These are phyloP conservation scores for Xanthoconium purpureum DNA, from an alignment of 768 basidiomycete genomes.

Conservation along the genomic window DNA sequence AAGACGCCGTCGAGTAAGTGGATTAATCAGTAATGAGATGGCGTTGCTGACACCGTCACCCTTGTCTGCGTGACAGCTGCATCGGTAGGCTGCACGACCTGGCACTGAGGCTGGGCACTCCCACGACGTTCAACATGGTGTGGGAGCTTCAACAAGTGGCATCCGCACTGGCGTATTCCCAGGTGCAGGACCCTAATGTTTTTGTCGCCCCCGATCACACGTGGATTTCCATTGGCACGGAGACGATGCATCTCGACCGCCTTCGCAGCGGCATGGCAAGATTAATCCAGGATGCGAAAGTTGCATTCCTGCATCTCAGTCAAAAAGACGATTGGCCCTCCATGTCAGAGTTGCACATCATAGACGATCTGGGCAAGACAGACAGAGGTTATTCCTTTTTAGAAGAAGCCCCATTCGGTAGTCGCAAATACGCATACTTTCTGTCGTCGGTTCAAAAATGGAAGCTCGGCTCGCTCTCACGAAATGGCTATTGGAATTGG, in stretches of 20 bases:
- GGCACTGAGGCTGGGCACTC: not conserved
- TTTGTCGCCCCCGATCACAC: not conserved
- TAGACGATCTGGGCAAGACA: not conserved
- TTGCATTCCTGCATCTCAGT: not conserved
- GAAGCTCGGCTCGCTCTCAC: not conserved
- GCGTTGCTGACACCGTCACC: no score
- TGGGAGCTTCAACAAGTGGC: conserved; percentile 11
- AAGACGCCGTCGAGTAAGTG: not conserved
- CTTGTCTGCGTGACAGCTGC: not conserved
- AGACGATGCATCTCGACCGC: not conserved
- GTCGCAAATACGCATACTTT: not conserved
- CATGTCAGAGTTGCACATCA: not conserved
- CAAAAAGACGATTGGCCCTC: no score
- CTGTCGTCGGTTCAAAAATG: no score
- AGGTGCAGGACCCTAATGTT: conserved; percentile 2
- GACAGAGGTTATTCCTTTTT: conserved; percentile 1
- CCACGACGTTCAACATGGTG: conserved; percentile 5
- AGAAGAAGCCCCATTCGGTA: not conserved
- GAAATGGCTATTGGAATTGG: not conserved
- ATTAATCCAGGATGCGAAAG: not conserved
- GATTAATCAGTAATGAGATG: no score
- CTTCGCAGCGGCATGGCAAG: not conserved
- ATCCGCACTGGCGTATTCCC: not conserved
- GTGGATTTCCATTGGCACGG: conserved; percentile 1
- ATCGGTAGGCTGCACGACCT: not conserved